phyloP scores from a whole-genome alignment of 495 filamentous ascomycete genomes.

The Penicillium longicatenatum region DNA sequence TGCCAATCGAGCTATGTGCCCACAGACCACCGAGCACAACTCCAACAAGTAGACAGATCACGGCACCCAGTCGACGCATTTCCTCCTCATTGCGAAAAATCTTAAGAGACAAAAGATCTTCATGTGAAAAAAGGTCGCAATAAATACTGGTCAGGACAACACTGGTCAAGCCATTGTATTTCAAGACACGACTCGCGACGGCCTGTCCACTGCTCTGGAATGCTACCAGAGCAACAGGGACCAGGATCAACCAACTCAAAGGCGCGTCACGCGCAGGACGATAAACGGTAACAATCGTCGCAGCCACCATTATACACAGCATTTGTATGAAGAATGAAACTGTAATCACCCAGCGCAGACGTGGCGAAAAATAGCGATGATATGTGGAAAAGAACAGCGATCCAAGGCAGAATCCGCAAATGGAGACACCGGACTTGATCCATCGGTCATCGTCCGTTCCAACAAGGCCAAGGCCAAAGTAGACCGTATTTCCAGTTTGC shows the following conservation, averaged over 20 bases:
- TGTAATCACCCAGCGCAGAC: conserved; percentile 59
- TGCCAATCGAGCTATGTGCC: conserved; percentile 55
- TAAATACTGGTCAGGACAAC: conserved; percentile 74
- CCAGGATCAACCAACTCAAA: conserved; percentile 57
- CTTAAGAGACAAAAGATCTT: conserved; percentile 47
- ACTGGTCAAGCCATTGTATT: conserved; percentile 62
- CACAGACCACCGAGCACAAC: conserved; percentile 61
- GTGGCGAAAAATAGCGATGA: conserved; percentile 54
- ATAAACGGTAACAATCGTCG: conserved; percentile 56
- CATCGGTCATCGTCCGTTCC: conserved; percentile 48
- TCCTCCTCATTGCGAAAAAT: conserved; percentile 54
- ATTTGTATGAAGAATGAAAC: conserved; percentile 60
- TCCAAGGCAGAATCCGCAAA: conserved; percentile 67
- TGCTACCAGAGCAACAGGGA: conserved; percentile 64
- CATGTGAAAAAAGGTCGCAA: conserved; percentile 69
- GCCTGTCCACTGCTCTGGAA: conserved; percentile 74
- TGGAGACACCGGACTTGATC: conserved; percentile 66
- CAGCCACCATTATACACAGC: conserved; percentile 55
- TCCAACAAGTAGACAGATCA: conserved; percentile 59
- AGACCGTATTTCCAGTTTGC: conserved; percentile 82
- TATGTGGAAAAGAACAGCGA: conserved; percentile 64
- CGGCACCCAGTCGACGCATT: conserved; percentile 57
- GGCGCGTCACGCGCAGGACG: conserved; percentile 39
- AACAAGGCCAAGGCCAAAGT: conserved; percentile 66
- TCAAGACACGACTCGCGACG: conserved; percentile 64